Conservation (phyloP, 352 stramenopile species). For the Paralagenidium karlingii region DNA sequence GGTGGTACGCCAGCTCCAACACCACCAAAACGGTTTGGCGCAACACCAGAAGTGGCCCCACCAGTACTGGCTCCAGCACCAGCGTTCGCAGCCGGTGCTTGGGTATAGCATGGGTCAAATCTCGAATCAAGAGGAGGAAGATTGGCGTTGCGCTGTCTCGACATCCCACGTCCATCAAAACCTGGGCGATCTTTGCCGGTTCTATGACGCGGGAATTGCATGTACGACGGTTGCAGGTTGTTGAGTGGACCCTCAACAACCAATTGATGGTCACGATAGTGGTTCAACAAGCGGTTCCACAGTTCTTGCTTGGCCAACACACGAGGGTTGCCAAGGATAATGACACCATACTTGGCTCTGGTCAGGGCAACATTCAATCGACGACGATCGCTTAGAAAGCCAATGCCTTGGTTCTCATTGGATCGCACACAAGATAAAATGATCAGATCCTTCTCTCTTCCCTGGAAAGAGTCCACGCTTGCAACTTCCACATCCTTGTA, state of each 20-base stretch:
- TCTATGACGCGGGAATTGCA: slow-evolving; percentile 94
- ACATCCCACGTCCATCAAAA: slow-evolving; percentile 12
- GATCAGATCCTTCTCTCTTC: slow-evolving; percentile 99
- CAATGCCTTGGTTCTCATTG: slow-evolving; percentile 98
- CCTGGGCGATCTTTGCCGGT: slow-evolving; percentile 1
- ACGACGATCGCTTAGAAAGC: slow-evolving; percentile 96
- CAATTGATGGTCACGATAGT: slow-evolving; percentile 94
- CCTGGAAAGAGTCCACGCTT: slow-evolving; percentile 98
- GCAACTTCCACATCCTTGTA: slow-evolving; percentile 99
- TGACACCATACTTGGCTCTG: slow-evolving; percentile 96
- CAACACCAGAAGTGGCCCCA: neutral
- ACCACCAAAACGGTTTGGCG: slow-evolving; percentile 9
- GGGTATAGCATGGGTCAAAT: slow-evolving; percentile 76
- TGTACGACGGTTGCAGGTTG: slow-evolving; percentile 94
- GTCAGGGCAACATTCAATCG: slow-evolving; percentile 99
- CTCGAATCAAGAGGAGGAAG: slow-evolving; percentile 69
- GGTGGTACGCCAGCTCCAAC: slow-evolving; percentile 18
- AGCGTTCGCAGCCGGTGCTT: slow-evolving; percentile 6
- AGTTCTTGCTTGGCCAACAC: slow-evolving; percentile 95
- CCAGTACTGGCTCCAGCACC: neutral
- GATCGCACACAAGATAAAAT: slow-evolving; percentile 96
- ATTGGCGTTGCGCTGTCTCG: slow-evolving; percentile 28
- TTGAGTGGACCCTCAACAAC: slow-evolving; percentile 95
- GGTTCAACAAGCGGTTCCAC: slow-evolving; percentile 94
- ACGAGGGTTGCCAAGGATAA: slow-evolving; percentile 96